phyloP scores from a whole-genome alignment of 169 alveolate genomes.

The Cryptosporidium felis region DNA sequence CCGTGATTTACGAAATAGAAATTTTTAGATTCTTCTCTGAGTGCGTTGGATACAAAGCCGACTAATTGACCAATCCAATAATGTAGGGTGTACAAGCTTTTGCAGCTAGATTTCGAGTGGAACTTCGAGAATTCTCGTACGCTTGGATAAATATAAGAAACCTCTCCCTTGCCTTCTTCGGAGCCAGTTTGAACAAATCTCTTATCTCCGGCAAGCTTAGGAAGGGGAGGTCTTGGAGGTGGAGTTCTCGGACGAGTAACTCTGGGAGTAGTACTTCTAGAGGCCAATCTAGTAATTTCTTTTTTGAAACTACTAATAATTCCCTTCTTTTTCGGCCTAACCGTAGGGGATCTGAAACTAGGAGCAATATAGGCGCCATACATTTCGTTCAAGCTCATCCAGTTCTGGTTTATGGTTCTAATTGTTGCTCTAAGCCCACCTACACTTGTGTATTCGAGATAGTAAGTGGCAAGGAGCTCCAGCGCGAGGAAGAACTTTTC shows the following conservation, averaged over 20 bases:
- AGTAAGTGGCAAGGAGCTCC: conserved; percentile 18
- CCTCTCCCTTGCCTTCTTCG: not conserved
- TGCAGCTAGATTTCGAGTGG: not conserved
- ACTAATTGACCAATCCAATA: not conserved
- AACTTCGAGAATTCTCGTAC: not conserved
- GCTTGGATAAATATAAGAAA: not conserved
- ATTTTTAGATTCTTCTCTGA: not conserved
- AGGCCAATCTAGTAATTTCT: not conserved
- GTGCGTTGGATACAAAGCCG: not conserved
- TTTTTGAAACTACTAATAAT: not conserved
- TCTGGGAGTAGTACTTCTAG: conserved; percentile 9
- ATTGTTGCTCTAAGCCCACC: conserved; percentile 11
- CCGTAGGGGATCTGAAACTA: not conserved
- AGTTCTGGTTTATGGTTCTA: not conserved
- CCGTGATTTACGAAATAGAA: not conserved
- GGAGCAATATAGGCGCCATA: not conserved
- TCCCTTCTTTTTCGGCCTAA: not conserved
- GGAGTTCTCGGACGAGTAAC: not conserved
- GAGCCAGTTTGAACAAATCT: conserved; percentile 43
- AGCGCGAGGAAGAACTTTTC: not conserved
- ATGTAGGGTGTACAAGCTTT: not conserved
- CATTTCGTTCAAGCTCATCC: not conserved
- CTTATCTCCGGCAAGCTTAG: conserved; percentile 16
- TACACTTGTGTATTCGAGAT: conserved; percentile 18
- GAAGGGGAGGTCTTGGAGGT: conserved; percentile 67